Evolutionary conservation across 208 protist genomes (phyloP), one percentile per base, ranked within the genome.

Genomic region (Acanthamoeba triangularis): DNA sequence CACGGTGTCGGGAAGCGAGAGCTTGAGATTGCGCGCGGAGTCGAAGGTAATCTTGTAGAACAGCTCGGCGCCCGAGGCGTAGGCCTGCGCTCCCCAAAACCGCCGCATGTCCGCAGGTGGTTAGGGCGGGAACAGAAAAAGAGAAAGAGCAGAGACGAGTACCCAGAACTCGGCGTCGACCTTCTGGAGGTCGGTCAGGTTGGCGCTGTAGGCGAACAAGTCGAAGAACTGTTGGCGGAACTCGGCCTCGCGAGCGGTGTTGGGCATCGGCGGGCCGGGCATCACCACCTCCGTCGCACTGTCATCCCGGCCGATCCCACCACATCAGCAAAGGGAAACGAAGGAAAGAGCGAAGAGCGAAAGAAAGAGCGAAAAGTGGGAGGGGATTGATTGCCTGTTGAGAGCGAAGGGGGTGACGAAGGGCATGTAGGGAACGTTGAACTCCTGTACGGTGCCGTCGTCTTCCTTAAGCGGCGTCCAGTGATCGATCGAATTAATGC

Each of bases 101-200:
- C 28, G 78, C 25, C 47, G 37, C n/a, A n/a, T n/a, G n/a, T n/a
- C n/a, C n/a, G 72, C 18, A 30, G n/a, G 0, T 52, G 16, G 14
- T 63, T 67, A 20, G 33, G 23, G 28, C 63, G 37, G 37, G 37
- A 44, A 20, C 0, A 90, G n/a, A 28, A 69, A 33, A 33, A 88
- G n/a, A 88, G n/a, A 61, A 41, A 14, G n/a, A 69, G 37, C 5
- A 10, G 33, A 8, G 44, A 16, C 18, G 63, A 4, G n/a, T 41
- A 69, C 41, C 82, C 82, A 90, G 49, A 69, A 90, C 37, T 90
- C 82, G 41, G 82, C 82, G 41, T 35, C 37, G 18, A 90, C 82
- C 16, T 90, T 90, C 37, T 52, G 33, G 7, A 69, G 10, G 49
- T 90, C 82, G 82, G n/a, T 41, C 41, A 90, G 82, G 41, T 47